Evolutionary conservation across 148 eudicot genomes (phyloP).

Genomic region (Cornus florida): DNA sequence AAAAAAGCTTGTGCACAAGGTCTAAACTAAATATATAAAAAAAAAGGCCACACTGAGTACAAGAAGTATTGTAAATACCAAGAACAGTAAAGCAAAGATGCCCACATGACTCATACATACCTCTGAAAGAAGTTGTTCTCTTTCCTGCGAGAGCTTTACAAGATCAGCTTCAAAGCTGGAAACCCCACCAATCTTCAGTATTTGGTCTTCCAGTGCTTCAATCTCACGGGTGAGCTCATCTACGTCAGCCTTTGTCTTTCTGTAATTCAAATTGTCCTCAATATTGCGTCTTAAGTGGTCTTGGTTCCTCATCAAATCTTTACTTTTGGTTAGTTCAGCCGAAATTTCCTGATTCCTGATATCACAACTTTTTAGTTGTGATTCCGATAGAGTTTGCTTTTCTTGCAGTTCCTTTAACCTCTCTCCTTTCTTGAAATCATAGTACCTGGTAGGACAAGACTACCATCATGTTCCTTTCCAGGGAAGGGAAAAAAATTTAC

Average conservation of each 20-base stretch:
- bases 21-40: no score
- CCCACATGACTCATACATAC: slow-evolving; percentile 33
- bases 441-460: slow-evolving; percentile 42
- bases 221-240: slow-evolving; percentile 61
- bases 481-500: no score
- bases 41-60: no score
- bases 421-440: slow-evolving; percentile 49
- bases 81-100: neutral
- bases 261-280: slow-evolving; percentile 65
- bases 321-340: slow-evolving; percentile 46
- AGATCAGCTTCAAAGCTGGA: slow-evolving; percentile 55
- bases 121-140: slow-evolving; percentile 90
- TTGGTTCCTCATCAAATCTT: slow-evolving; percentile 33
- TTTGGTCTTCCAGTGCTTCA: slow-evolving; percentile 64
- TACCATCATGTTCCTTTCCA: neutral
- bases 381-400: slow-evolving; percentile 42
- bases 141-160: slow-evolving; percentile 63
- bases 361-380: slow-evolving; percentile 46
- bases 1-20: no score
- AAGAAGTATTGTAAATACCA: no score
- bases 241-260: slow-evolving; percentile 63
- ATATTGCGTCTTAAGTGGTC: slow-evolving; percentile 62
- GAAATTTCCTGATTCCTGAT: slow-evolving; percentile 49
- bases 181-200: slow-evolving; percentile 59
- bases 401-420: slow-evolving; percentile 59